phyloP scores from a whole-genome alignment of 106 monocot genomes.

The Allium cepa region DNA sequence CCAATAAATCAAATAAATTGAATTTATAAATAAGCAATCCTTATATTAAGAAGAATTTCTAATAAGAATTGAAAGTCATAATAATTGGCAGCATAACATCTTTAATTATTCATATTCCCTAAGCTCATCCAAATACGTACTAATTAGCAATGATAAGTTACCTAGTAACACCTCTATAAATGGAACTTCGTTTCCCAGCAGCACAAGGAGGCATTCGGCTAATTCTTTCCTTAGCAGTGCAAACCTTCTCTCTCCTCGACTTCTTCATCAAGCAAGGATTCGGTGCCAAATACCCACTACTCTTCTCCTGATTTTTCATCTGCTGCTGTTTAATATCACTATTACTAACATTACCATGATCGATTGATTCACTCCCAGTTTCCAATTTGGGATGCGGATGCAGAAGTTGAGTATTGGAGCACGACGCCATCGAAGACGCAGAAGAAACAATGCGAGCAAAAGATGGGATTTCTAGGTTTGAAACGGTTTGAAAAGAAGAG shows the following conservation, averaged over 20 bases:
- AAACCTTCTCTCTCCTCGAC: conserved; percentile 58
- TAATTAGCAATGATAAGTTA: conserved; percentile 1
- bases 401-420: neutral
- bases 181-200: conserved; percentile 95
- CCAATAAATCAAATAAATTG: no score
- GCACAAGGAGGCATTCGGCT: conserved; percentile 95
- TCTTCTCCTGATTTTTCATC: neutral
- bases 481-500: no score
- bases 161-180: conserved; percentile 94
- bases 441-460: no score
- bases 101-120: no score
- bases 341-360: no score
- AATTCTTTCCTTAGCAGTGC: conserved; percentile 97
- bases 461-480: no score
- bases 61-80: no score
- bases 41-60: no score
- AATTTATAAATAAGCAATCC: no score
- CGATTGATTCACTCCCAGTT: neutral
- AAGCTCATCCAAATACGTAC: neutral
- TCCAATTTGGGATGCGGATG: neutral
- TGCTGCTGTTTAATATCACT: neutral
- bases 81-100: no score
- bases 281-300: neutral
- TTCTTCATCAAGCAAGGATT: conserved; percentile 25
- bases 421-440: no score